Base-by-base conservation (phyloP, 2,329 filamentous ascomycete species). In the Grosmannia huntii region DNA sequence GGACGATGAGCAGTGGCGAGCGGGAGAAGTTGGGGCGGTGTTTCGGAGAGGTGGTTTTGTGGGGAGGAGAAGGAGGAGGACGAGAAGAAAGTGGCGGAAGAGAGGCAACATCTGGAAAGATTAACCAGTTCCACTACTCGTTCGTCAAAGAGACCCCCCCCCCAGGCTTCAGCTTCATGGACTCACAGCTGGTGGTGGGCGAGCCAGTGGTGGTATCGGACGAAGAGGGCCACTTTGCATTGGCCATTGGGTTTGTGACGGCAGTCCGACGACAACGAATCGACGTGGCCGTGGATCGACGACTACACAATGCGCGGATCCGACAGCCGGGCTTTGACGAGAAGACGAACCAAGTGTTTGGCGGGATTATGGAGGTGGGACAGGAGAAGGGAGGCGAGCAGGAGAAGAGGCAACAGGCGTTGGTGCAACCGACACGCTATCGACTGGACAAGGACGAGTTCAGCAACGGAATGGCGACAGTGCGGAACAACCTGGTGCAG, bases 391-490 rank as follows among this genome's bases (percentile, higher is more conserved):
- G 11, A 51, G 4, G n/a, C n/a, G n/a, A n/a, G n/a, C n/a, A 21
- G 31, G 79, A 19, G 12, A 38, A 38, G 36, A 4, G 14, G 6
- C 12, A 38, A 2, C 12, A 38, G 36, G 12, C 3, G 12, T 81
- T 3, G 5, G 21, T 16, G 5, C 14, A 3, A 21, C 44, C 81
- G 4, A 73, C 87, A 6, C 77, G 83, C 54, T 99, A 96, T 66
- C 86, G 94, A 27, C 76, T 99, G 4, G 94, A 99, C 72, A 96
- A 96, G 69, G 94, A 99, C 66, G 94, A 99, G 68, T 99, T 99
- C 71, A 95, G 90, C 72, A 97, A 95, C 66, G 94, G 94, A 59
- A 95, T 99, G 89, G 90, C 94, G 3, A 87, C 87, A 33, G 89
- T 96, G 52, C 85, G 94, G 57, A 96, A 96, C 71, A 99, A 97